phyloP scores from a whole-genome alignment of 202 grass and related monocot species.

The Panicum virgatum region DNA sequence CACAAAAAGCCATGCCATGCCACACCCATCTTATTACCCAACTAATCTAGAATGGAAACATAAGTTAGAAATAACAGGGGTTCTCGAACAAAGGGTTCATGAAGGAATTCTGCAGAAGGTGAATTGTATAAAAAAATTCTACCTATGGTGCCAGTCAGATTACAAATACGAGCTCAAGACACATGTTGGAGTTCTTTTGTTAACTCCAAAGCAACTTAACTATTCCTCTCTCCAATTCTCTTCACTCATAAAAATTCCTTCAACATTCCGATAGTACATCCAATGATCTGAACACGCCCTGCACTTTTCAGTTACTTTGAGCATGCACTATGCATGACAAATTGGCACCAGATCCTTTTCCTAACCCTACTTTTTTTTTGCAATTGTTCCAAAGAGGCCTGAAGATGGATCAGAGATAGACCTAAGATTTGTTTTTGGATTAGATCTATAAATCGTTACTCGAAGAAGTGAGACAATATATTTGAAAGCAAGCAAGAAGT shows the following conservation, averaged over 20 bases:
- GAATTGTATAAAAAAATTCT: background rate
- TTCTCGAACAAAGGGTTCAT: background rate
- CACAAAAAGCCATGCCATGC: background rate
- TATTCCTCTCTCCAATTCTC: too few relatives aligned
- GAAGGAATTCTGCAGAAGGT: background rate
- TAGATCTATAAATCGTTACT: background rate
- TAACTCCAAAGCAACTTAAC: background rate
- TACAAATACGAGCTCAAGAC: background rate
- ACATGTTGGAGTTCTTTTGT: background rate
- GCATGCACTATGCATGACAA: background rate
- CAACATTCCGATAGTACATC: background rate
- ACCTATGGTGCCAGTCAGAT: background rate
- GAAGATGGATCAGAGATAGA: background rate
- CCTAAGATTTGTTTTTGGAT: background rate
- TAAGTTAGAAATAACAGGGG: background rate
- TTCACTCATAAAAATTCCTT: background rate
- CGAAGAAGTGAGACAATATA: background rate
- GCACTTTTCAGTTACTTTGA: background rate
- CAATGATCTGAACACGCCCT: background rate
- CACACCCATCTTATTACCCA: background rate
- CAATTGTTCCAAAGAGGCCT: background rate
- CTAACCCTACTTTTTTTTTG: background rate
- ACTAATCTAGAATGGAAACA: background rate
- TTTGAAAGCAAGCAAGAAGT: background rate
- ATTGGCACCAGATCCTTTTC: background rate